Base-by-base conservation (phyloP, 768 basidiomycete genomes). In the Mycena galopus region DNA sequence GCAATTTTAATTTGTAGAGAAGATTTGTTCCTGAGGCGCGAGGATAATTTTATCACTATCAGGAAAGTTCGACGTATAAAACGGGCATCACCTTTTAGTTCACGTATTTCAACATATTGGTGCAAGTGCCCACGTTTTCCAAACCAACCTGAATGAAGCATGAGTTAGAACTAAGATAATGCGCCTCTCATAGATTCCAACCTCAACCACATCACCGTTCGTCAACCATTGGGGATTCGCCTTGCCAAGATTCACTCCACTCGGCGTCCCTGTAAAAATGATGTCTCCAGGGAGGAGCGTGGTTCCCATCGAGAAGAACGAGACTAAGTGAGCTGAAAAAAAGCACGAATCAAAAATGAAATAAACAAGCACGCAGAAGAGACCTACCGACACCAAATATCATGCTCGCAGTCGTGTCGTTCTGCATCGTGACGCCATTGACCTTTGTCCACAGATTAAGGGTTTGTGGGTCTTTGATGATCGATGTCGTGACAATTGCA, bases 401-500 rank as follows among this genome's bases (percentile, higher is more conserved):
- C 78, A 79, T 29, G 78, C 78, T 17, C 78, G 77, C 57, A 37
- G 83, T 85, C 14, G 81, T 84, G 32, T 81, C 82, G 65, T 84
- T 85, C 62, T 85, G 84, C 77, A 76, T 81, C 51, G 77, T 76
- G 12, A 80, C 83, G 1, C 82, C 84, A 58, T 85, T 86, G 62
- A 84, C 84, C 29, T 83, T 85, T 3, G 84, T 84, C 81, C 82
- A 85, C 25, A 86, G 75, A 39, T 81, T 82, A n/a, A 86, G 79
- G 1, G 75, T 81, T 65, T 85, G 84, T 10, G 84, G 84, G 58
- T 86, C 82, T 29, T 72, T 72, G 56, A 86, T 84, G 6, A 59
- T 59, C 11, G 23, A 25, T 12, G 57, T 59, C n/a, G 57, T 37
- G 3, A 59, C 57, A 23, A 59, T 39, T 2, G 57, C 57, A 10